Percentiles rank a stretch among this genome's conserved stretches.
phyloP scores from a whole-genome alignment of 78 protist genomes.

The Dictyostelium brefeldianum region DNA sequence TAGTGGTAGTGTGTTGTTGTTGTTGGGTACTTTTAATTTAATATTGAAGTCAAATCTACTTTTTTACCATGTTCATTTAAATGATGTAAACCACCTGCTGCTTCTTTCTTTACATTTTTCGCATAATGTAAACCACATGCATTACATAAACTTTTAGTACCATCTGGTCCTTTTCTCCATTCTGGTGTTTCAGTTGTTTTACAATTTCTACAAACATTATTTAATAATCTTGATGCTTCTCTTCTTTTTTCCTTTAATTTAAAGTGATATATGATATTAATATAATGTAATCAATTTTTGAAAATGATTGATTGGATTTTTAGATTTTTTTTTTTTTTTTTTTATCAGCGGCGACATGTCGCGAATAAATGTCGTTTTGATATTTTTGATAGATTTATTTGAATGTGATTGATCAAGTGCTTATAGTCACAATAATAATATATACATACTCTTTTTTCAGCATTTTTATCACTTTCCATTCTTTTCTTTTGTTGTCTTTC shows the following conservation, averaged over 20 bases:
- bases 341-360: no score
- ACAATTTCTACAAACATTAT: conserved; percentile 69
- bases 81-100: conserved; percentile 14
- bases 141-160: conserved; percentile 76
- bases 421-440: no score
- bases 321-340: no score
- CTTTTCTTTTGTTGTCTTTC: conserved; percentile 67
- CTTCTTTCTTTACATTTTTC: conserved; percentile 72
- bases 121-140: conserved; percentile 87
- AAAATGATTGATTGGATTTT: no score
- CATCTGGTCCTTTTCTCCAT: conserved; percentile 87
- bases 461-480: conserved; percentile 65
- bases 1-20: no score
- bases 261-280: no score
- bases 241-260: conserved; percentile 67
- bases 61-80: not conserved
- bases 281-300: no score
- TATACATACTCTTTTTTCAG: conserved; percentile 71
- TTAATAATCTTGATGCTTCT: conserved; percentile 67
- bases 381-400: no score
- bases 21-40: not conserved
- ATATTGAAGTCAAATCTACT: conserved; percentile 17
- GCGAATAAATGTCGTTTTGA: no score
- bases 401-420: no score
- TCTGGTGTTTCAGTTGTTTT: conserved; percentile 77